Percentiles rank a stretch among this genome's conserved stretches.
phyloP scores from a whole-genome alignment of 2,329 filamentous ascomycete species.

The Colletotrichum siamense region DNA sequence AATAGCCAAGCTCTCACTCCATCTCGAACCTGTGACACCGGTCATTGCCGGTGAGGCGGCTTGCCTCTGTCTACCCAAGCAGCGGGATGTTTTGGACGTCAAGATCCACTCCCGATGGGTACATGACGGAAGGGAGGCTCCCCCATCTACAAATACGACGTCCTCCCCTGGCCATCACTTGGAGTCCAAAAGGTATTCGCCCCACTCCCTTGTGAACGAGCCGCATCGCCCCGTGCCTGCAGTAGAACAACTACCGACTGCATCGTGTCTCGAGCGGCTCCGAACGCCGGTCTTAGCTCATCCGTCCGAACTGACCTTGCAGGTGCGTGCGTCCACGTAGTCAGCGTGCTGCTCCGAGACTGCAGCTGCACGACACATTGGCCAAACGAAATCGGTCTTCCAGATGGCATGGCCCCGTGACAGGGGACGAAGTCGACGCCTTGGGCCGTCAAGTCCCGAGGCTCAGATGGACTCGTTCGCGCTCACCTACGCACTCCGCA shows the following conservation, averaged over 20 bases:
- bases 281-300: slow-evolving; percentile 14
- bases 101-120: neutral
- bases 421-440: neutral
- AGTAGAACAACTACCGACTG: neutral
- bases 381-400: neutral
- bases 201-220: neutral
- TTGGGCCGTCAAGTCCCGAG: neutral
- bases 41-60: neutral
- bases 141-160: neutral
- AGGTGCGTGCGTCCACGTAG: neutral
- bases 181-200: neutral
- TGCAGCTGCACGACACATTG: slow-evolving; percentile 5
- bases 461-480: neutral
- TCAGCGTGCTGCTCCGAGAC: slow-evolving; percentile 9
- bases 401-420: neutral
- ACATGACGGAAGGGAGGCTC: neutral
- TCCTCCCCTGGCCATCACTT: neutral
- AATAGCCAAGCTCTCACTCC: neutral
- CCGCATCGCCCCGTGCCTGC: slow-evolving; percentile 6
- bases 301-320: slow-evolving; percentile 1
- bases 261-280: slow-evolving; percentile 8
- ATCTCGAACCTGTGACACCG: neutral
- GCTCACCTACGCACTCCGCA: neutral
- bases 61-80: neutral
- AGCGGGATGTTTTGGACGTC: neutral